Percentiles rank a stretch among this genome's conserved stretches.
Conservation (phyloP, 2,329 filamentous ascomycete genomes). For the Amauroascus verrucosus region DNA sequence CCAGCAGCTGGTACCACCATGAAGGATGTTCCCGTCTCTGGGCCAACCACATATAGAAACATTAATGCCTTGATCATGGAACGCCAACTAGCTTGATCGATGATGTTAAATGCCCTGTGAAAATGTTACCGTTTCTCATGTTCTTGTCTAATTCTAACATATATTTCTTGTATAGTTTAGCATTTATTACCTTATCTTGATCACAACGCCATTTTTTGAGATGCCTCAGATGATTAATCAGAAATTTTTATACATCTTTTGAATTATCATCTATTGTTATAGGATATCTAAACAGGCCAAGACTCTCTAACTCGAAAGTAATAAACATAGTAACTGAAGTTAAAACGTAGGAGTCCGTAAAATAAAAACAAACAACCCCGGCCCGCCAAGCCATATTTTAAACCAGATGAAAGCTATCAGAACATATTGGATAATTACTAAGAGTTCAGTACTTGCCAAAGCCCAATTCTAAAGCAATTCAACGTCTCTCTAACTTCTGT, state of each 20-base stretch:
- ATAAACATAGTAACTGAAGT: no score
- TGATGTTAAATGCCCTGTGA: neutral
- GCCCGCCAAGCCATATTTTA: constrained; percentile 1
- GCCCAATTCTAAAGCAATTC: neutral
- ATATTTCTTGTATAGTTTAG: neutral
- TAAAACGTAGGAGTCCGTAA: no score
- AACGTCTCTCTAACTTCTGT: neutral
- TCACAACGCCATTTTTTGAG: neutral
- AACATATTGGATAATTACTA: neutral
- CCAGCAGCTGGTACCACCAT: neutral
- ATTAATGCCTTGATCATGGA: constrained; percentile 27
- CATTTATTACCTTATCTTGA: no score
- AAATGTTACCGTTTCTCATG: neutral
- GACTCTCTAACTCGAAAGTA: no score
- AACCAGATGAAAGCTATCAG: neutral
- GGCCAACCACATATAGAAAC: constrained; percentile 19
- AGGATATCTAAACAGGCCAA: neutral
- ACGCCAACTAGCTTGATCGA: constrained; percentile 30
- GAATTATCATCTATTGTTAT: neutral
- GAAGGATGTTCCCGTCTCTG: constrained; percentile 19
- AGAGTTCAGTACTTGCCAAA: neutral
- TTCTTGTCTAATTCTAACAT: neutral
- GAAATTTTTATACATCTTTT: neutral
- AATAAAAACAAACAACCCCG: neutral
- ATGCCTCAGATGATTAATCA: neutral